Evolutionary conservation across 169 alveolate genomes (phyloP).

Genomic region (Babesia microti): DNA sequence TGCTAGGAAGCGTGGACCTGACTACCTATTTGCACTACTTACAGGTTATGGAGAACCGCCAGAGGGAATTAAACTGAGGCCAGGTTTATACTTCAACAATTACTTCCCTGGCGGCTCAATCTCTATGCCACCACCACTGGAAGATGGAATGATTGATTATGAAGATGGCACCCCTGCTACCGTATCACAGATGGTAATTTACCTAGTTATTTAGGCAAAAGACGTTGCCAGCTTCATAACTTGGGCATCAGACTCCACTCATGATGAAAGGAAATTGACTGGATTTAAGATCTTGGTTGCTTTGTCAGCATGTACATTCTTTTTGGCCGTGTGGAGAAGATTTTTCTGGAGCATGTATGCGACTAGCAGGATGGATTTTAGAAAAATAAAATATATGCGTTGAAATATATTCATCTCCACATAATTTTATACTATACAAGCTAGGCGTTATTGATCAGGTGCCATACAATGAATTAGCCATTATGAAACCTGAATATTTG

Average conservation of each 20-base stretch:
- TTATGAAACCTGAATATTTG: too few relatives aligned
- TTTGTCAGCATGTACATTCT: constrained; percentile 59
- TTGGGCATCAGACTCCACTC: constrained; percentile 78
- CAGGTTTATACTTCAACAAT: constrained; percentile 85
- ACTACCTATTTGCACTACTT: constrained; percentile 81
- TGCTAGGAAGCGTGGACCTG: constrained; percentile 84
- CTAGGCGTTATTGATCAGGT: too few relatives aligned
- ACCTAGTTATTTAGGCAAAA: constrained; percentile 46
- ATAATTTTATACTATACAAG: too few relatives aligned
- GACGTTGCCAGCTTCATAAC: constrained; percentile 71
- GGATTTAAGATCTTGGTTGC: constrained; percentile 62
- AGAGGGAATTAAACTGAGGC: constrained; percentile 87
- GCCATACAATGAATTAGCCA: too few relatives aligned
- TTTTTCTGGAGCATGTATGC: constrained; percentile 71
- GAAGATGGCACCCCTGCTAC: constrained; percentile 95
- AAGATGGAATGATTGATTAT: constrained; percentile 91
- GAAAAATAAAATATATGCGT: constrained; percentile 58
- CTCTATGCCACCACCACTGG: constrained; percentile 93
- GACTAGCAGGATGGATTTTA: constrained; percentile 73
- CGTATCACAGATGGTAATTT: constrained; percentile 85
- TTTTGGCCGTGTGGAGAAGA: constrained; percentile 72
- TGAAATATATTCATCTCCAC: constrained; percentile 16
- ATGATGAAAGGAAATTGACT: constrained; percentile 71
- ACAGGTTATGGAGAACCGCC: constrained; percentile 92
- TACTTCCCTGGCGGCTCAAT: constrained; percentile 92